These are phyloP conservation scores for Ceratobasidium sp. DNA, from an alignment of 1,284 basidiomycete species.

Conservation along the genomic window DNA sequence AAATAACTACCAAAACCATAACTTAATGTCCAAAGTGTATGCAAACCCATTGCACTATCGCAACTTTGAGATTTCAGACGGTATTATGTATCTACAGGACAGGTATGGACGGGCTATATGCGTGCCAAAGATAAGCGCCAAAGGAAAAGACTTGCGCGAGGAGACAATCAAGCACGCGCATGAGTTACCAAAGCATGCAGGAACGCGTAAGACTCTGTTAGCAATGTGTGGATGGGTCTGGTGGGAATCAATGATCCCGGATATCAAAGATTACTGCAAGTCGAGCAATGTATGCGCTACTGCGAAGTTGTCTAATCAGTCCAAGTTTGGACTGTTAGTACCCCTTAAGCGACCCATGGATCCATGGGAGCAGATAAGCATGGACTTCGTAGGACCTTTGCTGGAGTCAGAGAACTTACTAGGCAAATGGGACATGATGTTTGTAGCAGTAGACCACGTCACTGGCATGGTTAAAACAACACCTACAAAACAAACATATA, in stretches of 20 bases:
- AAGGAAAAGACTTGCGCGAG: constrained; percentile 6
- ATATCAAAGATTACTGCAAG: constrained; percentile 53
- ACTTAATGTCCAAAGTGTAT: constrained; percentile 53
- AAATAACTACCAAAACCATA: constrained; percentile 52
- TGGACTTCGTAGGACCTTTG: constrained; percentile 64
- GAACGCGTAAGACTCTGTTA: constrained; percentile 46
- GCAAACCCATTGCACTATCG: constrained; percentile 50
- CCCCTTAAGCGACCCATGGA: constrained; percentile 51
- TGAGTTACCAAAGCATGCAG: constrained; percentile 47
- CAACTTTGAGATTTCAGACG: constrained; percentile 54
- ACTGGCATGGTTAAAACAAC: constrained; percentile 57
- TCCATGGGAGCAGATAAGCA: constrained; percentile 59
- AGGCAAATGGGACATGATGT: constrained; percentile 58
- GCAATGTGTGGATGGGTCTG: constrained; percentile 47
- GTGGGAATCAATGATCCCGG: constrained; percentile 51
- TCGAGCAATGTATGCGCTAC: constrained; percentile 53
- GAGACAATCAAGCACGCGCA: constrained; percentile 32
- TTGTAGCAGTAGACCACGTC: constrained; percentile 59
- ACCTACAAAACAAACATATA: constrained; percentile 44
- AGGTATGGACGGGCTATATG: constrained; percentile 53
- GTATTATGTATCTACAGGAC: constrained; percentile 53
- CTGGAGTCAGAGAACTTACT: constrained; percentile 56
- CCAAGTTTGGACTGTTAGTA: constrained; percentile 54
- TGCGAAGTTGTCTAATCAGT: constrained; percentile 53
- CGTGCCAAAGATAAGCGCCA: constrained; percentile 55